Conservation (phyloP, 2,329 filamentous ascomycete species). For the Herpotrichia juniperi region DNA sequence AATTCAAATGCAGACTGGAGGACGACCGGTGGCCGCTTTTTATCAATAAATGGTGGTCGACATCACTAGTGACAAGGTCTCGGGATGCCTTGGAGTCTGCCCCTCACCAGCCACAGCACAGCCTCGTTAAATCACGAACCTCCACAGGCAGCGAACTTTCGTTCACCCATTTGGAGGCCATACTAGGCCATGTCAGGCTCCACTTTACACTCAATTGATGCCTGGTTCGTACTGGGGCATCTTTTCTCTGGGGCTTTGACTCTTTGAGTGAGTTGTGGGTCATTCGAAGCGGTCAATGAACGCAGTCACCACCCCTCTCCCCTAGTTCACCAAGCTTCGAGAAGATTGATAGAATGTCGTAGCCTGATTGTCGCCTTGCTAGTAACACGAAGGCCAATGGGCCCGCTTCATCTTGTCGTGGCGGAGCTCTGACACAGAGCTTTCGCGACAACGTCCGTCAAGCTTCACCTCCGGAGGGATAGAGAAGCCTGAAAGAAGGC, state of each 20-base stretch:
- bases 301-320: conserved; percentile 31
- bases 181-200: conserved; percentile 29
- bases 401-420: conserved; percentile 20
- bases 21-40: conserved; percentile 31
- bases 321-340: conserved; percentile 21
- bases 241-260: conserved; percentile 32
- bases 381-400: conserved; percentile 24
- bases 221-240: conserved; percentile 27
- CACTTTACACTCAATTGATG: conserved; percentile 20
- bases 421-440: conserved; percentile 32
- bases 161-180: conserved; percentile 26
- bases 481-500: conserved; percentile 40
- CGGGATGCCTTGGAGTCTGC: conserved; percentile 35
- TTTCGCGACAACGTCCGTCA: too few relatives aligned
- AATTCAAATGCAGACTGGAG: conserved; percentile 19
- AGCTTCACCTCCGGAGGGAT: too few relatives aligned
- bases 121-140: conserved; percentile 9
- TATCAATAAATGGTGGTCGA: conserved; percentile 27
- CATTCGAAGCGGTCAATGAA: conserved; percentile 24
- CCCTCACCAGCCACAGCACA: background rate
- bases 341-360: conserved; percentile 33
- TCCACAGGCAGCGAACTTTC: conserved; percentile 37
- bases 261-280: conserved; percentile 16
- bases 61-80: conserved; percentile 8
- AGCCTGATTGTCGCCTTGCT: conserved; percentile 37